Percentiles rank a stretch among this genome's conserved stretches.
phyloP scores from a whole-genome alignment of 148 eudicot species.

The Mesembryanthemum crystallinum region DNA sequence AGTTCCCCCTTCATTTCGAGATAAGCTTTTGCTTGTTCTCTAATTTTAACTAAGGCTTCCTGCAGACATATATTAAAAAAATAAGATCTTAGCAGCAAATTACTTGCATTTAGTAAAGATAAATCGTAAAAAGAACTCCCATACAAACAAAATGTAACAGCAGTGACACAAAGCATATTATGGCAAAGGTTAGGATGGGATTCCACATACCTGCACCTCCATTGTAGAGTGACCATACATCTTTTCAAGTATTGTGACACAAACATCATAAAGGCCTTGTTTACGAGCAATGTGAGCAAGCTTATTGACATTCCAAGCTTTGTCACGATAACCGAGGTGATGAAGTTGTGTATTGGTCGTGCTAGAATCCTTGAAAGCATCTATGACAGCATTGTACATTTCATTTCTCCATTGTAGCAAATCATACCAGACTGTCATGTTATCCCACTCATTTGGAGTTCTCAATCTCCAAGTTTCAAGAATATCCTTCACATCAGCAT shows the following conservation, averaged over 20 bases:
- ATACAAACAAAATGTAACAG: background rate
- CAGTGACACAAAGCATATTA: background rate
- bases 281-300: constrained; percentile 93
- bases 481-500: constrained; percentile 94
- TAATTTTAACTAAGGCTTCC: constrained; percentile 95
- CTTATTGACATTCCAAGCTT: constrained; percentile 98
- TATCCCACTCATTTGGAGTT: constrained; percentile 98
- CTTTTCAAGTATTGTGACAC: constrained; percentile 89
- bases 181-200: background rate
- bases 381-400: constrained; percentile 88
- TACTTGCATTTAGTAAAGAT: background rate
- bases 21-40: constrained; percentile 96
- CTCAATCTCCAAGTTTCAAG: constrained; percentile 99
- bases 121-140: too few relatives aligned
- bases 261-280: constrained; percentile 90
- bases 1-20: constrained; percentile 96
- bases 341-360: constrained; percentile 81
- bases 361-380: constrained; percentile 84
- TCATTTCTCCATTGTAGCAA: constrained; percentile 99
- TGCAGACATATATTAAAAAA: constrained; percentile 36
- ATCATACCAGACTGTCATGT: constrained; percentile 95
- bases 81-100: constrained; percentile 17
- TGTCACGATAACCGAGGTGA: constrained; percentile 97
- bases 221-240: constrained; percentile 98
- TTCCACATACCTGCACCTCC: constrained; percentile 89